Evolutionary conservation across 1,284 basidiomycete genomes (phyloP), one percentile per base, ranked within the genome.

Genomic region (Ceratobasidium papillatum): DNA sequence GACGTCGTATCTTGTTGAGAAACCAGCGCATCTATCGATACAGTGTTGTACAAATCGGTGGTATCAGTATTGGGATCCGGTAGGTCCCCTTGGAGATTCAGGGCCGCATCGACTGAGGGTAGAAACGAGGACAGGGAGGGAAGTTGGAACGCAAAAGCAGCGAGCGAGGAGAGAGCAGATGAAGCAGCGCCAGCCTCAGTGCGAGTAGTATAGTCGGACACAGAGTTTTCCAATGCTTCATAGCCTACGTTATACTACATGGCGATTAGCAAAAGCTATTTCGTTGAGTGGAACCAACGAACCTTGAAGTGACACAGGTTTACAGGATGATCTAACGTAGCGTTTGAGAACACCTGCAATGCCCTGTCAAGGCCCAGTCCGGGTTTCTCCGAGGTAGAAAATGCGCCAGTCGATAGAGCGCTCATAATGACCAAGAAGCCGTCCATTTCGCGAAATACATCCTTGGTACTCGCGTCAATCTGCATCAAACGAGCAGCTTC

Each of bases 401-500:
- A 77, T 71, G 52, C 76, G 75, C 51, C 59, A 19, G 68, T 88
- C 0, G 91, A 91, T 3, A 94, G 83, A 36, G 90, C 85, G 77
- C 87, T 91, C 82, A 93, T 88, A 52, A 93, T 82, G 19, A 89
- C 86, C 27, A 94, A 83, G 79, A 93, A 93, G 0, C 93, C 93
- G 77, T 94, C 93, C 79, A 91, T 84, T 79, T 93, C 91, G 8
- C 91, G 85, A 81, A 94, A 94, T 8, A 90, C 88, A 74, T 91
- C 89, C 80, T 90, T 91, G 9, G 91, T 91, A 69, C 82, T 83
- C 8, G 84, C 79, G 76, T 90, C 88, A 79, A 90, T 86, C 17
- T 84, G 81, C 83, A 92, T 84, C 22, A 89, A 86, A 38, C 86
- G 84, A 72, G 87, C 86, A 52, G 92, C 88, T 77, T 91, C 89